phyloP scores from a whole-genome alignment of 1,284 basidiomycete species.

The Trametes versicolor region DNA sequence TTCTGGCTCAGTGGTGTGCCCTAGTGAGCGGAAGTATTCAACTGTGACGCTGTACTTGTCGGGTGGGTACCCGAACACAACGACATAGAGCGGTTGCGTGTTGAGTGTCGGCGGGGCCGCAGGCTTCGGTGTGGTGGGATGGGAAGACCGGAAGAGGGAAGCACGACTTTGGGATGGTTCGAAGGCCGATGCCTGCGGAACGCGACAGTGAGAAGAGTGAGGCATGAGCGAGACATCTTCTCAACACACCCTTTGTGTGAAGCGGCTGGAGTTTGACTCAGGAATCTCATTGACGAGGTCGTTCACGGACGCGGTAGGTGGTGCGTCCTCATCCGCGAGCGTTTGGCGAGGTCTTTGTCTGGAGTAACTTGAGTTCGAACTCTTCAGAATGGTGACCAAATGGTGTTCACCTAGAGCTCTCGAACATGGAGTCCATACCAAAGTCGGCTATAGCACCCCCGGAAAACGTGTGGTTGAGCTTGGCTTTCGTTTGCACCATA shows the following conservation, averaged over 20 bases:
- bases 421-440: slow-evolving; percentile 84
- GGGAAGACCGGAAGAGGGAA: slow-evolving; percentile 39
- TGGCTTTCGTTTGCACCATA: slow-evolving; percentile 78
- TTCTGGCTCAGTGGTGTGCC: slow-evolving; percentile 71
- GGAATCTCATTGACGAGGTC: slow-evolving; percentile 72
- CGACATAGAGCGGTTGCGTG: slow-evolving; percentile 57
- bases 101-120: slow-evolving; percentile 42
- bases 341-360: slow-evolving; percentile 63
- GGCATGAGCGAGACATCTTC: too few relatives aligned
- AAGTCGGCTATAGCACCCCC: slow-evolving; percentile 71
- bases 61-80: slow-evolving; percentile 80
- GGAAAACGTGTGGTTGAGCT: slow-evolving; percentile 74
- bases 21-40: slow-evolving; percentile 77
- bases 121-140: slow-evolving; percentile 44
- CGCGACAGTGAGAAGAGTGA: background rate
- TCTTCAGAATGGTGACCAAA: rapidly evolving
- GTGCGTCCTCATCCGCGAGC: slow-evolving; percentile 76
- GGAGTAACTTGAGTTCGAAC: background rate
- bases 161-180: slow-evolving; percentile 40
- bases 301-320: slow-evolving; percentile 73
- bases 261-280: slow-evolving; percentile 50
- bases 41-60: slow-evolving; percentile 75
- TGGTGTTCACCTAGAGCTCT: slow-evolving; percentile 62
- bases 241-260: slow-evolving; percentile 55
- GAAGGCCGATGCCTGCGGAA: slow-evolving; percentile 49